Base-by-base conservation (phyloP, 2,329 filamentous ascomycete species). In the Mariannaea sp. region DNA sequence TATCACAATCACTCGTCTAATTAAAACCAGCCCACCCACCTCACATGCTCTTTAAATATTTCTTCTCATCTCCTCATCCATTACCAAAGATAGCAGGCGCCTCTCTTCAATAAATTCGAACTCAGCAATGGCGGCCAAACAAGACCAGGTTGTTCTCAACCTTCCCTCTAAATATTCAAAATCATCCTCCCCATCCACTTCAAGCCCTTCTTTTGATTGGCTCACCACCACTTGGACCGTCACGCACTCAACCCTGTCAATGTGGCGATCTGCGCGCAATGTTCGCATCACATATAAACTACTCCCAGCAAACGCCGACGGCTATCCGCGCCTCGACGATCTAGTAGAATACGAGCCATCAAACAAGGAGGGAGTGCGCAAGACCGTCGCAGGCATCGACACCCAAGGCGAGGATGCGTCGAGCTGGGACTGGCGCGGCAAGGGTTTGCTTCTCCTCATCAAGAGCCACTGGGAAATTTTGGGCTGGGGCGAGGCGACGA, bases 221-320 rank as follows among this genome's bases (percentile, higher is more conserved):
- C 80, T 91, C 39, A 72, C 78, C 46, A 77, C 85, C 55, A 88
- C 83, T 54, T 92, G 88, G 88, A 75, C 81, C 62, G 87, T 92
- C 51, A 89, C 87, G 9, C 87, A 91, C 74, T 89, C 85, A 4
- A 90, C 87, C 5, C 82, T 92, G 9, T 75, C 82, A 58, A 92
- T 94, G 88, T 95, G 90, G 90, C 85, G 85, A 63, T 81, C 82
- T 40, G 86, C 88, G 47, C 86, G 85, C 69, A 94, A 94, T 72
- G 89, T 95, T 12, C 81, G 82, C 65, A 93, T 95, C 69, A 88
- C 84, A 27, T 95, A 95, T 77, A 81, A 73, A 8, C 70, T 80
- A 1, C 77, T 89, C 7, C 66, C 73, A 9, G 54, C 70, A 20
- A 57, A 70, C 59, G 13, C 56, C 55, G 73, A 76, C 33, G 74